These are phyloP conservation scores for Colletotrichum aenigma DNA, from an alignment of 2,329 filamentous ascomycete species.

Conservation along the genomic window DNA sequence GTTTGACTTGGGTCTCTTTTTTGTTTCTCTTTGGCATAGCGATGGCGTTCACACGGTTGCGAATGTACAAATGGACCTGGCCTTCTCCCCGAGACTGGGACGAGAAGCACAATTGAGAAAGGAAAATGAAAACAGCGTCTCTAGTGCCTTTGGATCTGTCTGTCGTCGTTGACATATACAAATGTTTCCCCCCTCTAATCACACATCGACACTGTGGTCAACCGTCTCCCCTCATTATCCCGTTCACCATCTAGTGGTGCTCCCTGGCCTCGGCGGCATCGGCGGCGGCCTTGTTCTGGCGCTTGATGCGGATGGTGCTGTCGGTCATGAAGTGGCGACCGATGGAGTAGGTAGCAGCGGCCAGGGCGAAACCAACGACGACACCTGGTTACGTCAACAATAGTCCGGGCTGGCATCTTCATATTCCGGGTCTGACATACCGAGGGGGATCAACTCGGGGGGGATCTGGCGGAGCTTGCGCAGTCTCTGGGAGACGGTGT, in stretches of 20 bases:
- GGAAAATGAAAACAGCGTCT: conserved; percentile 17
- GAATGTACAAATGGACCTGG: conserved; percentile 10
- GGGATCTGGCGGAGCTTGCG: conserved; percentile 89
- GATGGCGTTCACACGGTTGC: conserved; percentile 43
- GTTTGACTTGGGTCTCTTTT: conserved; percentile 20
- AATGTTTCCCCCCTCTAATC: conserved; percentile 19
- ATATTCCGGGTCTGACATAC: conserved; percentile 57
- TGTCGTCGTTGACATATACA: conserved; percentile 23
- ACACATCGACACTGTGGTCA: conserved; percentile 16
- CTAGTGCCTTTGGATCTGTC: conserved; percentile 20
- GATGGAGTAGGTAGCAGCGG: conserved; percentile 83
- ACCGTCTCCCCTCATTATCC: conserved; percentile 7
- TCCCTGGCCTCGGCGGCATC: conserved; percentile 36
- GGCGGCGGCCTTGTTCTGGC: conserved; percentile 58
- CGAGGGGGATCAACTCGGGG: conserved; percentile 91
- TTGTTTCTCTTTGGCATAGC: conserved; percentile 41
- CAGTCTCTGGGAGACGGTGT: conserved; percentile 95
- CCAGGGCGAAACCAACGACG: conserved; percentile 84
- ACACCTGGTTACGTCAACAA: conserved; percentile 60
- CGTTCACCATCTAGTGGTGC: conserved; percentile 35
- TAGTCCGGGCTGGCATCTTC: neutral
- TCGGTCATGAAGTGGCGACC: conserved; percentile 83
- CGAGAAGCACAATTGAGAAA: conserved; percentile 9
- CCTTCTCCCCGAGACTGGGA: neutral
- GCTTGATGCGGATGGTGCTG: conserved; percentile 87